Percentiles rank a stretch among this genome's conserved stretches.
phyloP scores from a whole-genome alignment of 139 green algal genomes.

The Chlorella vulgaris region DNA sequence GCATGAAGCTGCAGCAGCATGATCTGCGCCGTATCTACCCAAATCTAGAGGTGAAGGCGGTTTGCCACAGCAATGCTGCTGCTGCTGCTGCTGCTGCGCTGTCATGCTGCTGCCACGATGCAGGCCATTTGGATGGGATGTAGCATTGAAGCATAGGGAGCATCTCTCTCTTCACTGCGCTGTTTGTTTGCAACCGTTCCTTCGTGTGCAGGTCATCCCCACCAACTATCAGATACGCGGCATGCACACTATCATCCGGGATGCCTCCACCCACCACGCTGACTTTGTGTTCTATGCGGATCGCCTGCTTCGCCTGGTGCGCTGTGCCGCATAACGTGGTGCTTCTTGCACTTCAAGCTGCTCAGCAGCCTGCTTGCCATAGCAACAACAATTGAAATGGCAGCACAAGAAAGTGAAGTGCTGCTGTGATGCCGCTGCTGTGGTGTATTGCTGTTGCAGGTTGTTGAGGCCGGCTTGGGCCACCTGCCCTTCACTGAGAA shows the following conservation, averaged over 20 bases:
- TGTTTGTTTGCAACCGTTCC: no score
- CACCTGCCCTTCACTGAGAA: slow-evolving; percentile 94
- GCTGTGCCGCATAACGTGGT: not conserved
- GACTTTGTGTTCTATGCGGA: slow-evolving; percentile 98
- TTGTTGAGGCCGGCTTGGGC: slow-evolving; percentile 90
- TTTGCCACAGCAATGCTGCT: not conserved
- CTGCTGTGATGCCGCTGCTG: no score
- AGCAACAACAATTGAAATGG: no score
- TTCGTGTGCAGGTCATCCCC: slow-evolving; percentile 41
- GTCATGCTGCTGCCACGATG: not conserved
- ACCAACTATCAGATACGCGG: slow-evolving; percentile 77
- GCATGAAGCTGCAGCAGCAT: slow-evolving; percentile 91
- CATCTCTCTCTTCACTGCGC: no score
- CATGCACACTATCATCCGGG: slow-evolving; percentile 98
- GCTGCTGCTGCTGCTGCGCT: not conserved
- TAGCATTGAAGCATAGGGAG: no score
- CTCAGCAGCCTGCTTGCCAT: no score
- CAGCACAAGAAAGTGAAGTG: no score
- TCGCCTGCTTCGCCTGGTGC: slow-evolving; percentile 75
- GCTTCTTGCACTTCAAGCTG: not conserved
- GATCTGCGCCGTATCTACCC: slow-evolving; percentile 92
- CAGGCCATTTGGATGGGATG: not conserved
- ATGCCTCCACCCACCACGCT: slow-evolving; percentile 73
- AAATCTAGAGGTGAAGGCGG: slow-evolving; percentile 81
- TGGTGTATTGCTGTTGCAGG: not conserved